Conservation (phyloP, 176 grass and related monocot species). For the Juncus inflexus region DNA sequence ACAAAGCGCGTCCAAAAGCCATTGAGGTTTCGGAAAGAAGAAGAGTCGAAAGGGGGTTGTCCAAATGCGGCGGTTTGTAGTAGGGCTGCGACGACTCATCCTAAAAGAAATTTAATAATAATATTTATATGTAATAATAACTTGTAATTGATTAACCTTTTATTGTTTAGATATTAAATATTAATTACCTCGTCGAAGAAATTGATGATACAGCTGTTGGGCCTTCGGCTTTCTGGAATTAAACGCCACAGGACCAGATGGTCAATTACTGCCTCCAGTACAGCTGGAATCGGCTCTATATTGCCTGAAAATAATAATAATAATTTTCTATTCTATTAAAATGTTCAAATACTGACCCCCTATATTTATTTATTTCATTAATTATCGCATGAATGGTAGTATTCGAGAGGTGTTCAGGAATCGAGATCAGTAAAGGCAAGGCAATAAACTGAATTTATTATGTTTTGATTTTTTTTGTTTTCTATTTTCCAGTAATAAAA, state of each 20-base stretch:
- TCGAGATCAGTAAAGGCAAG: slow-evolving; percentile 1
- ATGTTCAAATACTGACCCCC: too few relatives aligned
- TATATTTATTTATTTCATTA: too few relatives aligned
- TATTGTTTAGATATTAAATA: too few relatives aligned
- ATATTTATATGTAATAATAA: too few relatives aligned
- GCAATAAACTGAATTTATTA: neutral
- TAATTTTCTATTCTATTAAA: neutral
- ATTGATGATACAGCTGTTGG: slow-evolving; percentile 95
- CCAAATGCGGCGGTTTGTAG: slow-evolving; percentile 94
- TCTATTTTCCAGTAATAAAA: slow-evolving; percentile 13
- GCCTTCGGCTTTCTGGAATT: slow-evolving; percentile 91
- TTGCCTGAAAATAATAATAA: slow-evolving; percentile 56
- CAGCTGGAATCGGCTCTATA: slow-evolving; percentile 78
- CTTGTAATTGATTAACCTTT: too few relatives aligned
- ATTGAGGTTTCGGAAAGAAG: slow-evolving; percentile 81
- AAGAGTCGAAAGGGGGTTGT: slow-evolving; percentile 94
- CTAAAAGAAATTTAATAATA: too few relatives aligned
- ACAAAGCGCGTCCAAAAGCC: slow-evolving; percentile 82
- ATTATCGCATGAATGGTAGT: too few relatives aligned
- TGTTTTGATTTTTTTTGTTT: neutral
- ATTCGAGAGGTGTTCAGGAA: too few relatives aligned
- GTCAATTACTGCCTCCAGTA: slow-evolving; percentile 85
- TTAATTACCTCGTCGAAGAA: slow-evolving; percentile 95
- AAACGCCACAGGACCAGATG: slow-evolving; percentile 95
- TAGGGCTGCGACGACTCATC: slow-evolving; percentile 94